phyloP scores from a whole-genome alignment of 1,284 basidiomycete genomes.

The Cryptococcus jaspeensis region DNA sequence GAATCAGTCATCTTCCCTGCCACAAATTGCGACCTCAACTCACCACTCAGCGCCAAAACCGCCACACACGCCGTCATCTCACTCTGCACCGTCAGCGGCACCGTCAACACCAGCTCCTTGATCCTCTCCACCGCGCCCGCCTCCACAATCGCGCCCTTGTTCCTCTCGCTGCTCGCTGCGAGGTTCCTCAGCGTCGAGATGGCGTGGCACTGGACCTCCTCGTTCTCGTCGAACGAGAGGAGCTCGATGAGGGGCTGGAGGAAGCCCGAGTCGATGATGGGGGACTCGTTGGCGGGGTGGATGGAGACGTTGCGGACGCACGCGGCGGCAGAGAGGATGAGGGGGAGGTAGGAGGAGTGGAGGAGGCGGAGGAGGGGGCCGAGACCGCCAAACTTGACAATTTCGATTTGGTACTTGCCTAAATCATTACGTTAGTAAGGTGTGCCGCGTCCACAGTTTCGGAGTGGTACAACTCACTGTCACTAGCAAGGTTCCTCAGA shows the following conservation, averaged over 20 bases:
- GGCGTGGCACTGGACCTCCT: constrained; percentile 99
- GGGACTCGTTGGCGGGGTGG: constrained; percentile 96
- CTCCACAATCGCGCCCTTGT: constrained; percentile 97
- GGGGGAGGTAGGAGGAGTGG: constrained; percentile 96
- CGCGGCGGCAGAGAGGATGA: constrained; percentile 96
- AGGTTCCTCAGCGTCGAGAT: constrained; percentile 97
- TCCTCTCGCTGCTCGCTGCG: constrained; percentile 95
- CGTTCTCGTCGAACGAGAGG: constrained; percentile 96
- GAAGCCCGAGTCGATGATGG: constrained; percentile 98
- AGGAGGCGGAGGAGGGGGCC: constrained; percentile 89
- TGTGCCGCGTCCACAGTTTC: background rate
- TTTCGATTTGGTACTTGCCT: constrained; percentile 99
- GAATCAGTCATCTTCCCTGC: background rate
- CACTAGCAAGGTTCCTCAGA: constrained; percentile 92
- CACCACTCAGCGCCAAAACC: constrained; percentile 86
- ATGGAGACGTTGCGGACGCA: constrained; percentile 99
- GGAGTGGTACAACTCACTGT: constrained; percentile 61
- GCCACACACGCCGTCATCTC: constrained; percentile 99
- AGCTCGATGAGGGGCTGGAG: constrained; percentile 93
- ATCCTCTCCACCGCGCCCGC: constrained; percentile 98
- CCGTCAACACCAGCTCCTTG: constrained; percentile 92
- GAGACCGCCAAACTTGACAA: constrained; percentile 93
- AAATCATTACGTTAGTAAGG: constrained; percentile 6
- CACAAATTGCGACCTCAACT: constrained; percentile 16
- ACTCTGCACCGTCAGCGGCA: constrained; percentile 95